Conservation (phyloP, 805 yeast species). For the Pichia eremophila region DNA sequence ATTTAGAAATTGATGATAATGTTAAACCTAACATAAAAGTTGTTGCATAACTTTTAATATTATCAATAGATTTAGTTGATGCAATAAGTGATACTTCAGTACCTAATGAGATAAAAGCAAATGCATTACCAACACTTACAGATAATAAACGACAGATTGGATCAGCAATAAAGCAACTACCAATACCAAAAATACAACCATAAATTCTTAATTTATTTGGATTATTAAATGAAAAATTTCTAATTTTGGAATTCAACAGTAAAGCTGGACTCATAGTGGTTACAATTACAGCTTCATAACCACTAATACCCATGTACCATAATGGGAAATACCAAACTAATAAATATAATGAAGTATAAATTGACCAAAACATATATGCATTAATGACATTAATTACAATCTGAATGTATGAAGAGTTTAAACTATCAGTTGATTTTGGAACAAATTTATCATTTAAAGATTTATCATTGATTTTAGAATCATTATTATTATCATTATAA, state of each 20-base stretch:
- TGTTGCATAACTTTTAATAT: constrained; percentile 35
- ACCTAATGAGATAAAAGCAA: constrained; percentile 52
- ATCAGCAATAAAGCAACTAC: constrained; percentile 55
- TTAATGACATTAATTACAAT: constrained; percentile 44
- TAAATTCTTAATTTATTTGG: constrained; percentile 49
- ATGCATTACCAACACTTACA: constrained; percentile 56
- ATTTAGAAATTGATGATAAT: constrained; percentile 65
- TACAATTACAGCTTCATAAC: constrained; percentile 71
- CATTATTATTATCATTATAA: background rate
- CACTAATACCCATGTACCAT: constrained; percentile 97
- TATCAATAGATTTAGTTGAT: constrained; percentile 18
- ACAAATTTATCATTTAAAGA: constrained; percentile 5
- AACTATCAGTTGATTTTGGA: constrained; percentile 14
- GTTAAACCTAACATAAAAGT: constrained; percentile 66
- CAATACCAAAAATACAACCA: constrained; percentile 60
- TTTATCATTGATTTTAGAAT: background rate
- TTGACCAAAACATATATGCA: constrained; percentile 79
- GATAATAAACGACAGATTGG: constrained; percentile 66
- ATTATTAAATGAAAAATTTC: constrained; percentile 28
- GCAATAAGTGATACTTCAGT: constrained; percentile 38
- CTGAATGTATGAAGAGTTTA: constrained; percentile 24
- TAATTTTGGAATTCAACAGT: constrained; percentile 23
- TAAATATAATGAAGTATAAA: constrained; percentile 67
- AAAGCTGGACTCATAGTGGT: constrained; percentile 45
- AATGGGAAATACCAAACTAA: constrained; percentile 96